Evolutionary conservation across 192 early-diverging fungal genomes (phyloP).

Genomic region (Coemansia sp.): DNA sequence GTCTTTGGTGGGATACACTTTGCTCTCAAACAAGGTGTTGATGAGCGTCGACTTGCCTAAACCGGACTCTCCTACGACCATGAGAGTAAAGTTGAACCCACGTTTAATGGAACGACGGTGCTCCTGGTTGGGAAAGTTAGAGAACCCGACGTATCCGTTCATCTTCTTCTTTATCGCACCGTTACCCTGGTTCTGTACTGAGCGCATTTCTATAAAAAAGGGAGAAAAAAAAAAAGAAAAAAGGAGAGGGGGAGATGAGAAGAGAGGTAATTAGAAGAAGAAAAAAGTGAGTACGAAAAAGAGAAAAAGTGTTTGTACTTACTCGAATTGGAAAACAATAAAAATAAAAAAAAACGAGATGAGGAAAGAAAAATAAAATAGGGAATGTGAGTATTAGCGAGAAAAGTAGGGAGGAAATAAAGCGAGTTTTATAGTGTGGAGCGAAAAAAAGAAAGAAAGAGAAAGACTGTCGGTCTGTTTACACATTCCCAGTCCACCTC

Average conservation of each 20-base stretch:
- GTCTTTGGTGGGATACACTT: slow-evolving; percentile 82
- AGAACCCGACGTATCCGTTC: slow-evolving; percentile 91
- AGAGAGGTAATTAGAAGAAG: not conserved
- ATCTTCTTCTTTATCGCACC: slow-evolving; percentile 61
- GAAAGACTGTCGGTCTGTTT: not conserved
- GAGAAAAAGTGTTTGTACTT: not conserved
- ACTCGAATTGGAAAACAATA: too few species aligned
- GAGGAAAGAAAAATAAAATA: too few species aligned
- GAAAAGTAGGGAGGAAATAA: not conserved
- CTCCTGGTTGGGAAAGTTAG: slow-evolving; percentile 90
- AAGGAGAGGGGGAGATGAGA: not conserved
- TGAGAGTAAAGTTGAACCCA: slow-evolving; percentile 93
- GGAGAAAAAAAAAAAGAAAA: not conserved
- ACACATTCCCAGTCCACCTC: not conserved
- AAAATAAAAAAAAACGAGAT: not conserved
- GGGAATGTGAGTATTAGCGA: not conserved
- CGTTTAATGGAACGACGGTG: slow-evolving; percentile 92
- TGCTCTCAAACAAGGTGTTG: slow-evolving; percentile 95
- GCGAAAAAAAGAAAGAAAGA: too few species aligned
- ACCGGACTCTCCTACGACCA: slow-evolving; percentile 96
- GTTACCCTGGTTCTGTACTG: slow-evolving; percentile 14
- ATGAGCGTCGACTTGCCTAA: slow-evolving; percentile 96
- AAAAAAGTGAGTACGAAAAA: too few species aligned
- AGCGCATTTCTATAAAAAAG: slow-evolving; percentile 20
- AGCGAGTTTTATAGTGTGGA: not conserved